A percentile compares a stretch with the other conserved stretches of the same genome.
Conservation (phyloP, 73 alveolate genomes). For the Tetrahymena thermophila region DNA sequence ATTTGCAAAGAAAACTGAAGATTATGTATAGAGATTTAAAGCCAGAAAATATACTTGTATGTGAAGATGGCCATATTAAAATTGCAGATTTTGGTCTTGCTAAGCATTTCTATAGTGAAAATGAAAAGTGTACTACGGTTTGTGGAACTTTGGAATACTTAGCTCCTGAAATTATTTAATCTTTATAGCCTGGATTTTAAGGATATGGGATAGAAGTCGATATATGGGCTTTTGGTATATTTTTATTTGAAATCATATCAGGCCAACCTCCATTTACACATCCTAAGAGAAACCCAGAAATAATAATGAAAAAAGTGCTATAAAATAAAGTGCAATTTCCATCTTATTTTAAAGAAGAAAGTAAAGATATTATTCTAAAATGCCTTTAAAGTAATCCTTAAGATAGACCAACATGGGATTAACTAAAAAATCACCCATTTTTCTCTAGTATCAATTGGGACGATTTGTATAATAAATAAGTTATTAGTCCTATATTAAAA, state of each 20-base stretch:
- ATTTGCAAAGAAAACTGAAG: slow-evolving; percentile 17
- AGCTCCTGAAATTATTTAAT: slow-evolving; percentile 30
- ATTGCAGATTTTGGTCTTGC: slow-evolving; percentile 70
- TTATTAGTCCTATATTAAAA: background rate
- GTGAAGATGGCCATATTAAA: slow-evolving; percentile 63
- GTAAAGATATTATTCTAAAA: background rate
- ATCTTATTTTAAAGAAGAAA: background rate
- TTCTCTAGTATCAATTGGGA: background rate
- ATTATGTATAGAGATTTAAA: slow-evolving; percentile 51
- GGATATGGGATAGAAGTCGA: slow-evolving; percentile 27
- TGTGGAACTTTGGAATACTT: slow-evolving; percentile 41
- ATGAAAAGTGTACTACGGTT: background rate
- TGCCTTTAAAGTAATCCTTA: background rate
- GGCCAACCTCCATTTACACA: slow-evolving; percentile 33
- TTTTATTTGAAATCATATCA: slow-evolving; percentile 29
- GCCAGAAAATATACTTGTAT: slow-evolving; percentile 62
- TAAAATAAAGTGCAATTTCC: background rate
- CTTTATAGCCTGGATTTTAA: background rate
- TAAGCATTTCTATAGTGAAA: slow-evolving; percentile 18
- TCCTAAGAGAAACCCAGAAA: background rate
- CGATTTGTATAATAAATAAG: background rate
- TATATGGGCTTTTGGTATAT: slow-evolving; percentile 41
- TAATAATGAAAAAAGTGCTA: background rate
- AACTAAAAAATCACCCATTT: background rate
- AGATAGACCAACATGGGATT: background rate